phyloP scores from a whole-genome alignment of 2,329 filamentous ascomycete species.

The Aspergillus pseudotamarii region DNA sequence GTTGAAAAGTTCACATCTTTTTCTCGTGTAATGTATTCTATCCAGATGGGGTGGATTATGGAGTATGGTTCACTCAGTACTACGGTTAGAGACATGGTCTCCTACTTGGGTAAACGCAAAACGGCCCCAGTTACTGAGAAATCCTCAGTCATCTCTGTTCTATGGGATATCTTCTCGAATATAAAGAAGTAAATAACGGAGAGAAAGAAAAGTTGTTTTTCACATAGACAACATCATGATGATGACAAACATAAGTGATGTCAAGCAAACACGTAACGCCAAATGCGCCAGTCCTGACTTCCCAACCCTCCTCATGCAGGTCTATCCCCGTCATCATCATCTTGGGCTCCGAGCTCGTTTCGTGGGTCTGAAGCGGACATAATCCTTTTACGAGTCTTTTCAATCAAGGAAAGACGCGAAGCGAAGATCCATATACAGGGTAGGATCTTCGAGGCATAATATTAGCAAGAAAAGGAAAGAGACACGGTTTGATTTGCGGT shows the following conservation, averaged over 20 bases:
- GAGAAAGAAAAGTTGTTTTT: conserved; percentile 6
- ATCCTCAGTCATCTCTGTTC: conserved; percentile 6
- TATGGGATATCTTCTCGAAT: conserved; percentile 14
- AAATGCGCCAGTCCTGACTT: conserved; percentile 30
- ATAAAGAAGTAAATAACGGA: conserved; percentile 4
- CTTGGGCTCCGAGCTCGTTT: conserved; percentile 20
- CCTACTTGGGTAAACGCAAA: neutral
- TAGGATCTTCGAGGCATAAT: conserved; percentile 12
- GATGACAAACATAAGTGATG: conserved; percentile 23
- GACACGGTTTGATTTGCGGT: neutral
- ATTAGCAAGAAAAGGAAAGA: conserved; percentile 20
- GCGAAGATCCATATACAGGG: conserved; percentile 5
- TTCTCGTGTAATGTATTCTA: neutral
- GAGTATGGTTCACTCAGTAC: neutral
- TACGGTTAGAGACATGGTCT: neutral
- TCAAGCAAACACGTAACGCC: conserved; percentile 31
- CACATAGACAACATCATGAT: conserved; percentile 16
- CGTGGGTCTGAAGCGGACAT: conserved; percentile 11
- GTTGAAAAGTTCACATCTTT: neutral
- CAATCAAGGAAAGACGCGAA: conserved; percentile 5
- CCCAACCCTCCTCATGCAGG: conserved; percentile 24
- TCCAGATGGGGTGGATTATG: neutral
- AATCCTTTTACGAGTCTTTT: conserved; percentile 12
- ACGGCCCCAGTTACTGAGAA: neutral
- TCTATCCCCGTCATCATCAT: conserved; percentile 25